Base-by-base conservation (phyloP, 768 basidiomycete genomes). In the Suillus subalutaceus region DNA sequence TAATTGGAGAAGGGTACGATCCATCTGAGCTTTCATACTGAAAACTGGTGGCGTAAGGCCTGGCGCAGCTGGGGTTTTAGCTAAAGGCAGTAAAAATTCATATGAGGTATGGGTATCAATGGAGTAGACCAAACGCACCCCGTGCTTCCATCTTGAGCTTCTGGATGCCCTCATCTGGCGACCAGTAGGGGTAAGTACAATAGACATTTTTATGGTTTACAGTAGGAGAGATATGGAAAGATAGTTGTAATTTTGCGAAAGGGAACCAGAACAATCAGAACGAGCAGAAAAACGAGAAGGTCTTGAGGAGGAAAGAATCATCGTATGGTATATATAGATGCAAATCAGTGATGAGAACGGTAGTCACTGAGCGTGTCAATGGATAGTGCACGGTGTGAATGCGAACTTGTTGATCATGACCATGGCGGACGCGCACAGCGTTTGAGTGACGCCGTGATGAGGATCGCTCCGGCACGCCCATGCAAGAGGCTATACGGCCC, bases 181-280 rank as follows among this genome's bases (percentile, higher is more conserved):
- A 79, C 86, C 85, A 90, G 81, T 89, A 90, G 15, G 91, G 40
- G 87, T 91, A 67, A 93, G 85, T 59, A 87, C 75, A 68, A 87
- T 80, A 8, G 88, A 86, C 88, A 88, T 88, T 37, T 61, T 62
- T 63, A 63, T 32, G 26, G 58, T 43, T 30, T 60, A 60, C 26
- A 16, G 18, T 60, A 60, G 15, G 23, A 18, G 43, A 43, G 26
- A 12, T 40, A 23, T 9, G 23, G 23, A 58, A 58, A 7, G 15
- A 58, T 26, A 41, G 40, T 43, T 41, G 6, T 16, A 26, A 60
- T 12, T 12, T 60, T 41, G 26, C 18, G 58, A 41, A 26, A 41
- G 9, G 40, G 26, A 41, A 16, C 12, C 57, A 58, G 16, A 60
- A 43, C 3, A 30, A 26, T 30, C 1, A 43, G 7, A 41, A 41